These are phyloP conservation scores for Aspergillus cejpii DNA, from an alignment of 2,329 filamentous ascomycete genomes.

Conservation along the genomic window DNA sequence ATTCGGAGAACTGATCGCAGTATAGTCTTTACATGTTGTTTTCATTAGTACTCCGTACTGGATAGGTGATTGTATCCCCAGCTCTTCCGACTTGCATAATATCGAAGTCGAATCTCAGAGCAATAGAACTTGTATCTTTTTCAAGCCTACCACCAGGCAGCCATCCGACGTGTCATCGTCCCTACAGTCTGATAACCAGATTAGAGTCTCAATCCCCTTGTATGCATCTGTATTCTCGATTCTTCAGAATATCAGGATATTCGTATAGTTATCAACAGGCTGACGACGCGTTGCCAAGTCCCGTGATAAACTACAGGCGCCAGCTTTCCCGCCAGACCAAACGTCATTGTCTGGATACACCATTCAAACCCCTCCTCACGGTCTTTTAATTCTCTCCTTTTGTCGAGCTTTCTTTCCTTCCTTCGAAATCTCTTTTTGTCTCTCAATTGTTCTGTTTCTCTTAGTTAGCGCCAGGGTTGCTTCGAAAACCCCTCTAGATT, in stretches of 20 bases:
- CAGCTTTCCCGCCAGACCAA: constrained; percentile 27
- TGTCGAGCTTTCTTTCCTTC: neutral
- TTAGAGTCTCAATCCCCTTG: too few species aligned
- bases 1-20: neutral
- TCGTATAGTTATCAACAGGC: too few species aligned
- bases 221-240: too few species aligned
- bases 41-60: neutral
- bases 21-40: neutral
- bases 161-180: too few species aligned
- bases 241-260: too few species aligned
- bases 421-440: neutral
- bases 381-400: constrained; percentile 7
- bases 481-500: neutral
- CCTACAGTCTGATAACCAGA: too few species aligned
- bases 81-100: neutral
- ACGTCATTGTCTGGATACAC: constrained; percentile 26
- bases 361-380: constrained; percentile 12
- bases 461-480: neutral
- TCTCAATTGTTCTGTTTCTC: neutral
- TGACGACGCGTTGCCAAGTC: constrained; percentile 28
- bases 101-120: too few species aligned
- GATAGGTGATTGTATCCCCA: neutral
- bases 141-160: too few species aligned
- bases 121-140: too few species aligned
- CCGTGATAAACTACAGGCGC: constrained; percentile 24